These are phyloP conservation scores for Hortaea werneckii DNA, from an alignment of 2,329 filamentous ascomycete species.

Conservation along the genomic window DNA sequence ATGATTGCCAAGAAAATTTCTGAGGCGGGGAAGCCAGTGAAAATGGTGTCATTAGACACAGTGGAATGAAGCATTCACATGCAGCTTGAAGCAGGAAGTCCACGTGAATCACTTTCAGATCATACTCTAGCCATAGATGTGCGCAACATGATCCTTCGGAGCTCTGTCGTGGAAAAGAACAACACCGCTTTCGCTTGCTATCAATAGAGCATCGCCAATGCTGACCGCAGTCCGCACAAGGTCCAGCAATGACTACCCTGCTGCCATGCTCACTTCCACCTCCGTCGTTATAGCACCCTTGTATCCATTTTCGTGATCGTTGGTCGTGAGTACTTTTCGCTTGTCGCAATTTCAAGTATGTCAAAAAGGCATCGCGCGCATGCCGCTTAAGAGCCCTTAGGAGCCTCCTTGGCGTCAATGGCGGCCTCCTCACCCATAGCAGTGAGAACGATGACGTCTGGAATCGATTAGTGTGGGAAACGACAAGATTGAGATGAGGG, in stretches of 20 bases:
- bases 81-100: neutral
- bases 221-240: neutral
- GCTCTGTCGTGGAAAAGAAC: slow-evolving; percentile 11
- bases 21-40: too few relatives aligned
- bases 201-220: neutral
- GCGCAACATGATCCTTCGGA: neutral
- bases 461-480: slow-evolving; percentile 1
- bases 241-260: slow-evolving; percentile 1
- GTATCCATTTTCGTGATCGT: slow-evolving; percentile 3
- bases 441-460: slow-evolving; percentile 68
- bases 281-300: slow-evolving; percentile 1
- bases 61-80: too few relatives aligned
- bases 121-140: slow-evolving; percentile 1
- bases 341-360: neutral
- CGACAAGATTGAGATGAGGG: neutral
- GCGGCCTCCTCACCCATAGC: slow-evolving; percentile 92
- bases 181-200: neutral
- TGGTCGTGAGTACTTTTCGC: neutral
- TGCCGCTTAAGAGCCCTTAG: slow-evolving; percentile 29
- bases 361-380: neutral
- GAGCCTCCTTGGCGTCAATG: slow-evolving; percentile 91
- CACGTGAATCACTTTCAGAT: slow-evolving; percentile 2
- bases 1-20: too few relatives aligned
- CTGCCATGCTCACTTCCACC: too few relatives aligned
- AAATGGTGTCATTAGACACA: too few relatives aligned